These are phyloP conservation scores for Eucalyptus sideroxylon DNA, from an alignment of 345 rosid genomes.

Conservation along the genomic window DNA sequence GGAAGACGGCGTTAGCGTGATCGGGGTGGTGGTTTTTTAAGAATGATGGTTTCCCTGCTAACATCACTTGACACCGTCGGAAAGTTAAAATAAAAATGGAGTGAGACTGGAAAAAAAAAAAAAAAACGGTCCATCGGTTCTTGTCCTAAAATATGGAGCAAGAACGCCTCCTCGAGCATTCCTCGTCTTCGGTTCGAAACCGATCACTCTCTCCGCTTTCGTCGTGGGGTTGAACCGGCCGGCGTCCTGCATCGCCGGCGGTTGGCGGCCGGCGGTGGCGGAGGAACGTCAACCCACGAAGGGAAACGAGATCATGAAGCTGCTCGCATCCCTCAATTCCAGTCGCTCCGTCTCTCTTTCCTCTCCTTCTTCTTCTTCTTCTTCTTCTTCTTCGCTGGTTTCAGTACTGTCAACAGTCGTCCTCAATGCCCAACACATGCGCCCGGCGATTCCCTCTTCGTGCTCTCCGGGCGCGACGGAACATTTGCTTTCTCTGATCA, in stretches of 20 bases:
- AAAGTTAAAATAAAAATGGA: too few relatives aligned
- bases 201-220: not conserved
- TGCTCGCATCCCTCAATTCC: not conserved
- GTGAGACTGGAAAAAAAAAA: too few relatives aligned
- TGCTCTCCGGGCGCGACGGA: not conserved
- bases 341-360: not conserved
- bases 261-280: not conserved
- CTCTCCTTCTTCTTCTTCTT: not conserved
- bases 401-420: not conserved
- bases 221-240: not conserved
- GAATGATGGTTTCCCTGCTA: too few relatives aligned
- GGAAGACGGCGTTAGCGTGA: too few relatives aligned
- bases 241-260: not conserved
- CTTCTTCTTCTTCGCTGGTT: not conserved
- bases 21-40: too few relatives aligned
- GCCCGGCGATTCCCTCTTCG: not conserved
- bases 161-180: not conserved
- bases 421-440: not conserved
- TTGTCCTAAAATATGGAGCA: not conserved
- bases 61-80: too few relatives aligned
- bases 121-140: not conserved
- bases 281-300: not conserved
- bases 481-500: slow-evolving; percentile 34
- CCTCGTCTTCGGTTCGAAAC: not conserved
- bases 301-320: not conserved